These are phyloP conservation scores for Thalassiosira ordinaria DNA, from an alignment of 352 stramenopile genomes.

Conservation along the genomic window DNA sequence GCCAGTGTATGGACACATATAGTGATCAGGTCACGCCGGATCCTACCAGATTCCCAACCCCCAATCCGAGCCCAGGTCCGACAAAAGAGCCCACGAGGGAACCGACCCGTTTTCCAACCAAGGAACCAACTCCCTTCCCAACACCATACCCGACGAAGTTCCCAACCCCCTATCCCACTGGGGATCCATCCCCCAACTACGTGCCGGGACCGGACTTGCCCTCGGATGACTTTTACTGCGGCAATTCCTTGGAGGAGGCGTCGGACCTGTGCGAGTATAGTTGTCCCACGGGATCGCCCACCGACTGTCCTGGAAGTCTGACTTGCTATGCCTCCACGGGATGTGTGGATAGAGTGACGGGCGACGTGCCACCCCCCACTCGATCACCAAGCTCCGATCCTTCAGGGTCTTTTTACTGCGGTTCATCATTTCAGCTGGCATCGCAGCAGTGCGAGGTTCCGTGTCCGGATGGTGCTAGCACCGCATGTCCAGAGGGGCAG, in stretches of 20 bases:
- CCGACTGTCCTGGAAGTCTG: slow-evolving; percentile 38
- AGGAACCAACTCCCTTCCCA: not conserved
- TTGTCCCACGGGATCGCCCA: slow-evolving; percentile 53
- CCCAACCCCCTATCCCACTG: not conserved
- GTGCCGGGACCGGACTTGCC: not conserved
- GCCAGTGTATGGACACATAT: not conserved
- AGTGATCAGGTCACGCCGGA: not conserved
- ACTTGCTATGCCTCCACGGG: slow-evolving; percentile 61
- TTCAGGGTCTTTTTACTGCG: slow-evolving; percentile 53
- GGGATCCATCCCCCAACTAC: not conserved
- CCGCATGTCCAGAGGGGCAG: slow-evolving; percentile 38
- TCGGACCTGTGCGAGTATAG: slow-evolving; percentile 36
- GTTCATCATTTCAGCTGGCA: slow-evolving; percentile 48
- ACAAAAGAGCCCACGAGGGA: not conserved
- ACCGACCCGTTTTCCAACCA: not conserved
- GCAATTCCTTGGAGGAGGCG: slow-evolving; percentile 31
- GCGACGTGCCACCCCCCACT: slow-evolving; percentile 11
- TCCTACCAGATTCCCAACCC: not conserved
- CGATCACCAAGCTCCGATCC: slow-evolving; percentile 34
- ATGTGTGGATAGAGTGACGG: slow-evolving; percentile 16
- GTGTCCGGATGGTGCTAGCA: slow-evolving; percentile 46
- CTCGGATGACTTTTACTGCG: slow-evolving; percentile 54
- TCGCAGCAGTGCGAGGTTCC: slow-evolving; percentile 31
- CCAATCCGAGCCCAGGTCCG: not conserved
- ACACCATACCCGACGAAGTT: not conserved